Conservation (phyloP, 208 protist genomes). For the Crithidia acanthocephali region DNA sequence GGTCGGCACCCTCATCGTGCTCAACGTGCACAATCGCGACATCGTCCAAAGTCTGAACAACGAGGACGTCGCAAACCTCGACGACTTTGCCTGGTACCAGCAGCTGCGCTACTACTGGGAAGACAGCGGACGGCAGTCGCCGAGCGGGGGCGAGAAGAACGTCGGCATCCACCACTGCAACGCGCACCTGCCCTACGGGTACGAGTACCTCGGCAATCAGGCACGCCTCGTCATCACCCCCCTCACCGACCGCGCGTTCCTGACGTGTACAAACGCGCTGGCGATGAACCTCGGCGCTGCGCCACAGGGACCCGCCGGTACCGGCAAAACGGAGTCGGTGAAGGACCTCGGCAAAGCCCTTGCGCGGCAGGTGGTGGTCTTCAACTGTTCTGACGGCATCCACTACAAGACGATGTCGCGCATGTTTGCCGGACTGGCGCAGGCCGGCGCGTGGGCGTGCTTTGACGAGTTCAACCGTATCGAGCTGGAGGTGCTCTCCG, state of each 20-base stretch:
- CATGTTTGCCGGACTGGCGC: constrained; percentile 96
- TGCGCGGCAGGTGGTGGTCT: constrained; percentile 94
- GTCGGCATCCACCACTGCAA: constrained; percentile 91
- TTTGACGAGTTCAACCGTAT: constrained; percentile 99
- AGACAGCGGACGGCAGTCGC: constrained; percentile 37
- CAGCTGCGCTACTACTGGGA: constrained; percentile 97
- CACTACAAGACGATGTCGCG: constrained; percentile 97
- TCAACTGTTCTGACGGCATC: constrained; percentile 98
- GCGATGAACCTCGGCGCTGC: constrained; percentile 95
- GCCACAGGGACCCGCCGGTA: constrained; percentile 96
- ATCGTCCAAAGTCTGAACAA: constrained; percentile 88
- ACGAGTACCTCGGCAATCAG: constrained; percentile 97
- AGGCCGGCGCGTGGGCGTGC: constrained; percentile 96
- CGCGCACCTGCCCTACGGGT: constrained; percentile 93
- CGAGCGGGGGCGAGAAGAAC: constrained; percentile 61
- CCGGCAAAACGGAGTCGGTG: constrained; percentile 97
- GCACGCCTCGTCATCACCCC: constrained; percentile 97
- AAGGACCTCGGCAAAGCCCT: constrained; percentile 95
- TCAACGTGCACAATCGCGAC: constrained; percentile 97
- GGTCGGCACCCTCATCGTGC: constrained; percentile 95
- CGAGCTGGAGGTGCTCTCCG: constrained; percentile 97
- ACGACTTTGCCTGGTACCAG: constrained; percentile 95
- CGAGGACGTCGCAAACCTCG: constrained; percentile 47
- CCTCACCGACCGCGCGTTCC: constrained; percentile 95
- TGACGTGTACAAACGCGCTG: constrained; percentile 95